Base-by-base conservation (phyloP, 2,329 filamentous ascomycete genomes). In the Fusarium dimerum region DNA sequence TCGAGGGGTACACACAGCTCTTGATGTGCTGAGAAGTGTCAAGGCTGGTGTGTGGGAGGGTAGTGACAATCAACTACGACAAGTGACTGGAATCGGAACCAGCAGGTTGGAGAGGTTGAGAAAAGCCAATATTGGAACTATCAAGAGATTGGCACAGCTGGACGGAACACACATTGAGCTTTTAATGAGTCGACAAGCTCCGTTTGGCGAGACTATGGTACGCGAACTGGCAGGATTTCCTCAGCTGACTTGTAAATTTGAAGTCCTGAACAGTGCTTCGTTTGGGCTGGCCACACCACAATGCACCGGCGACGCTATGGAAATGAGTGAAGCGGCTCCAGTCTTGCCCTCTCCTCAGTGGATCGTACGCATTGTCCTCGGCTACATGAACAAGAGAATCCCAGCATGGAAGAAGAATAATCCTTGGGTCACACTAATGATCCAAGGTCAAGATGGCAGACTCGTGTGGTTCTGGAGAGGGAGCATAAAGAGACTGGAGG, bases 11-110 rank as follows among this genome's bases (percentile, higher is more conserved):
- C 81, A 81, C 29, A 85, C 86, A 55, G 88, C 88, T 6, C 78
- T 97, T 2, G 88, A 93, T 64, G 79, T 97, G 6, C 81, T 88
- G 44, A 81, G 93, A 51, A 91, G 90, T 58, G 74, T 97, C 47
- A 81, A 84, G 18, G 89, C 92, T 2, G 83, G 81, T 2, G 77
- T 79, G 1, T 96, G 92, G 94, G 94, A 99, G 64, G 85, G 88
- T 34, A 89, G 86, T 2, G 83, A 89, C 1, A 78, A 88, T 18
- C 89, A 97, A 60, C 81, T 99, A 65, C 88, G 88, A 54, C 93
- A 97, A 68, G 80, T 99, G 2, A 84, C 89, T 1, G 82, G 85
- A 3, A 82, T 97, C 55, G 94, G 94, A 0, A 76, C 84, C 5
- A 89, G 86, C 1, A 82, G 83, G n/a, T 85, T 90, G 57, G 82